Percentiles rank a stretch among this genome's conserved stretches.
Conservation (phyloP, 495 filamentous ascomycete species). For the Lindgomyces ingoldianus region DNA sequence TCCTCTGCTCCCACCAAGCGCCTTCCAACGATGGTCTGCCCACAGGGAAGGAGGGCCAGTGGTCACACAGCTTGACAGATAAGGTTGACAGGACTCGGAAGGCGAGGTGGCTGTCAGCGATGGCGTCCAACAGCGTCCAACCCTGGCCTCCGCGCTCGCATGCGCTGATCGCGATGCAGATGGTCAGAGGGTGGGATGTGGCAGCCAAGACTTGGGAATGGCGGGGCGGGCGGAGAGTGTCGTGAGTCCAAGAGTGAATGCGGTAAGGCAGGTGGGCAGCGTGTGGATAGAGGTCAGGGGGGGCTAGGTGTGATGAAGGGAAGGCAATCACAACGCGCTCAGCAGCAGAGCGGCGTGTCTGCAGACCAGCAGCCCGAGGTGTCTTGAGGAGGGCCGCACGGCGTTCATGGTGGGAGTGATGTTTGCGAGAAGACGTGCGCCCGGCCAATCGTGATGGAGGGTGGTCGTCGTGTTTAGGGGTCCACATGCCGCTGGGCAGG, state of each 20-base stretch:
- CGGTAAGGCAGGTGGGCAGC: neutral
- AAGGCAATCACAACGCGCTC: neutral
- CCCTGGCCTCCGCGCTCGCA: neutral
- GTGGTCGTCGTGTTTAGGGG: no score
- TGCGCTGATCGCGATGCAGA: neutral
- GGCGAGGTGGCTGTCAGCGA: neutral
- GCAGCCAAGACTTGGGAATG: neutral
- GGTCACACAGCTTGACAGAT: neutral
- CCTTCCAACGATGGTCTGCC: neutral
- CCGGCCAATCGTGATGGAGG: no score
- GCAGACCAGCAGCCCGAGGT: no score
- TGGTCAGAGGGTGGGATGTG: constrained; percentile 4
- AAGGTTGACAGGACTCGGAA: neutral
- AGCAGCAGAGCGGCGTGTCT: no score
- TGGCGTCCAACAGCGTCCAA: neutral
- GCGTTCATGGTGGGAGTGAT: no score
- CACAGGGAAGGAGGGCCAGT: neutral
- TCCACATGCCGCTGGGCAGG: no score
- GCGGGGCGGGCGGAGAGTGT: neutral
- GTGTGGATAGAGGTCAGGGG: neutral
- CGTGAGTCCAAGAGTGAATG: constrained; percentile 10
- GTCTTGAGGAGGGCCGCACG: no score
- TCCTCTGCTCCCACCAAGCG: no score
- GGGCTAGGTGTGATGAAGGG: neutral
- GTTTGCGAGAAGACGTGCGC: no score